Percentiles rank a stretch among this genome's conserved stretches.
These are phyloP conservation scores for Metschnikowia arizonensis DNA, from an alignment of 805 yeast genomes.

Conservation along the genomic window DNA sequence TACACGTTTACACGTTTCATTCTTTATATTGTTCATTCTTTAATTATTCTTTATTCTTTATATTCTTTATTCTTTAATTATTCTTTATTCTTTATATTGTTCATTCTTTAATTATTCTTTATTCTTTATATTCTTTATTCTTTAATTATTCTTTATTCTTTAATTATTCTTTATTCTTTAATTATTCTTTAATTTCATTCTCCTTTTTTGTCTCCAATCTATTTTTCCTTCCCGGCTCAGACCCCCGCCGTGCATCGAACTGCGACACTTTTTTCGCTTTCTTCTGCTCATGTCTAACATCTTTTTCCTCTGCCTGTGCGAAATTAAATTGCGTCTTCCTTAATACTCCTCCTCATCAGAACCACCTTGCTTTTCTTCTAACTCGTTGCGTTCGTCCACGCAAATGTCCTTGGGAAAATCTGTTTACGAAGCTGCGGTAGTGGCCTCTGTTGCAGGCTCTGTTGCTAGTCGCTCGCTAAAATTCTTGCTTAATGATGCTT, in stretches of 20 bases:
- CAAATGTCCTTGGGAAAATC: slow-evolving; percentile 16
- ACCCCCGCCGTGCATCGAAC: slow-evolving; percentile 5
- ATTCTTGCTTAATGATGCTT: slow-evolving; percentile 20
- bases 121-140: no score
- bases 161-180: no score
- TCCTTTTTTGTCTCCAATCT: not conserved
- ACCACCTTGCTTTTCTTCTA: not conserved
- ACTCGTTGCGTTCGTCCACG: not conserved
- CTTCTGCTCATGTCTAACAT: no score
- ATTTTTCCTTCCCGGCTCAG: no score
- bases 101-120: no score
- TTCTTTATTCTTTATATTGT: no score
- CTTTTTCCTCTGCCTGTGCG: slow-evolving; percentile 7
- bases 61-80: no score
- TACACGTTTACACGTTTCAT: no score
- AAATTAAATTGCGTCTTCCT: not conserved
- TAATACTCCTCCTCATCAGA: not conserved
- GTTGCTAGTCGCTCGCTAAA: slow-evolving; percentile 20
- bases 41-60: no score
- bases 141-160: no score
- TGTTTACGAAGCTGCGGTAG: slow-evolving; percentile 23
- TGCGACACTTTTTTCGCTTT: slow-evolving; percentile 3
- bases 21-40: no score
- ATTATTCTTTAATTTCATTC: no score
- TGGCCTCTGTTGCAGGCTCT: slow-evolving; percentile 23